Evolutionary conservation across 305 asterid species (phyloP).

Genomic region (Plantago lanceolata): DNA sequence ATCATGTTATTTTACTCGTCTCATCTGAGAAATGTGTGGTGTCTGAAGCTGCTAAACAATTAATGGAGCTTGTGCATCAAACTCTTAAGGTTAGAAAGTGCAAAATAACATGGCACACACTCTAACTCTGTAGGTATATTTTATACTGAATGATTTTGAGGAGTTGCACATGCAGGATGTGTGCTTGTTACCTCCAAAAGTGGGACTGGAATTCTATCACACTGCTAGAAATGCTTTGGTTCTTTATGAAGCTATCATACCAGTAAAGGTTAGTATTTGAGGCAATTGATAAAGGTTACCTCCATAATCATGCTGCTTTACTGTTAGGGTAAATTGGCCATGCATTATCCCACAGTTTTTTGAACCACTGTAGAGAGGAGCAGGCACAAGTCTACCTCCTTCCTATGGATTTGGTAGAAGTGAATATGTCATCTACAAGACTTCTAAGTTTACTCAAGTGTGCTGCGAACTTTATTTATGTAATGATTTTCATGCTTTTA

Average conservation of each 20-base stretch:
- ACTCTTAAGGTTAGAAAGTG: constrained; percentile 60
- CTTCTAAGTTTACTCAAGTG: too few species aligned
- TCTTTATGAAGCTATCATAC: constrained; percentile 86
- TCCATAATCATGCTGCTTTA: constrained; percentile 2
- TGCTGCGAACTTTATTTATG: too few species aligned
- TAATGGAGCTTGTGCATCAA: constrained; percentile 87
- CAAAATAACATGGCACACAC: constrained; percentile 12
- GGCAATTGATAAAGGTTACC: constrained; percentile 13
- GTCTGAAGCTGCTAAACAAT: constrained; percentile 63
- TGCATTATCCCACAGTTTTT: neutral
- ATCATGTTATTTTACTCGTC: constrained; percentile 57
- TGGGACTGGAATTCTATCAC: constrained; percentile 76
- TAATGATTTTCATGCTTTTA: too few species aligned
- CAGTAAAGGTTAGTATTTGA: constrained; percentile 72
- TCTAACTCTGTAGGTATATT: neutral
- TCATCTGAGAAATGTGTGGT: constrained; percentile 76
- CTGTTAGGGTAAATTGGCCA: constrained; percentile 17
- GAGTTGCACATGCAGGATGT: constrained; percentile 57
- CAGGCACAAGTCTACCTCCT: too few species aligned
- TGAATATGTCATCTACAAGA: too few species aligned
- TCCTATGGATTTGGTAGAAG: too few species aligned
- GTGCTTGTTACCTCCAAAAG: constrained; percentile 76
- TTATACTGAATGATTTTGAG: constrained; percentile 23
- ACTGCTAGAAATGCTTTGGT: constrained; percentile 76
- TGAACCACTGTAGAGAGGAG: too few species aligned